These are phyloP conservation scores for Fraxinus paxiana DNA, from an alignment of 305 asterid species.

Conservation along the genomic window DNA sequence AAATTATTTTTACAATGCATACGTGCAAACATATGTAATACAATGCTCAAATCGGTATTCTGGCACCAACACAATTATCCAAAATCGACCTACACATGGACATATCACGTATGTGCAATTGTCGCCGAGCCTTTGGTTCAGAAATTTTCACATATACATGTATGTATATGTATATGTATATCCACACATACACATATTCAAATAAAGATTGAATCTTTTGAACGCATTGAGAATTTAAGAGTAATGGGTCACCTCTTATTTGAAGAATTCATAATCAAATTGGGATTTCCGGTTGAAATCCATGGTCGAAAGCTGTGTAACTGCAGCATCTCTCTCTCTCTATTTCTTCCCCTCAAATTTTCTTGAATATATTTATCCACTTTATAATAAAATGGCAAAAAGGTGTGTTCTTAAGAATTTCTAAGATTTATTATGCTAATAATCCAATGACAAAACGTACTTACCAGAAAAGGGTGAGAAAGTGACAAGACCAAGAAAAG, in stretches of 20 bases:
- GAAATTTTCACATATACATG: conserved; percentile 38
- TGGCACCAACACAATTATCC: background rate
- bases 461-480: conserved; percentile 1
- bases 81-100: background rate
- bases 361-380: background rate
- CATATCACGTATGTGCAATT: background rate
- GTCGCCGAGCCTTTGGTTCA: conserved; percentile 17
- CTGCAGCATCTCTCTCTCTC: conserved; percentile 44
- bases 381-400: background rate
- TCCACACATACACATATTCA: background rate
- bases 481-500: conserved; percentile 1
- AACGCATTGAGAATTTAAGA: conserved; percentile 15
- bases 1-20: conserved; percentile 7
- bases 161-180: conserved; percentile 24
- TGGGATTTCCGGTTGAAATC: conserved; percentile 32
- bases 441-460: background rate
- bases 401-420: conserved; percentile 25
- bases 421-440: conserved; percentile 18
- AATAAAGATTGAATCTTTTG: conserved; percentile 20
- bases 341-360: background rate
- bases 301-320: conserved; percentile 41
- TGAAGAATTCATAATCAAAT: conserved; percentile 28
- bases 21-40: conserved; percentile 3
- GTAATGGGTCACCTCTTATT: conserved; percentile 34
- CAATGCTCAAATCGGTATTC: background rate